Conservation (phyloP, 176 grass and related monocot species). For the Poa pratensis region DNA sequence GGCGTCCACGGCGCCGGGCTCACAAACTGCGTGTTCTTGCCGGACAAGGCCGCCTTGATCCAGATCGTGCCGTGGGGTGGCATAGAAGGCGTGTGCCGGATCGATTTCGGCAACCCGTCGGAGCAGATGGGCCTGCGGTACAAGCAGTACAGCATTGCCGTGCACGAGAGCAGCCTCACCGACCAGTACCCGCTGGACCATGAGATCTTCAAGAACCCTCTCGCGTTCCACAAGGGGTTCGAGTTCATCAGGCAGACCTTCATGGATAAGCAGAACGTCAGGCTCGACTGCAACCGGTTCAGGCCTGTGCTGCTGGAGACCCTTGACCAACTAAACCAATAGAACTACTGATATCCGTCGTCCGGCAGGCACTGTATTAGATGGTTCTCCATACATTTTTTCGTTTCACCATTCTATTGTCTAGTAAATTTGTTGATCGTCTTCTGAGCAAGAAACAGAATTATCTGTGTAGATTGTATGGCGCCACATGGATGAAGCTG, state of each 20-base stretch:
- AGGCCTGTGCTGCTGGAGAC: constrained; percentile 61
- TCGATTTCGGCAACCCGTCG: constrained; percentile 68
- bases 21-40: constrained; percentile 50
- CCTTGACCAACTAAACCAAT: constrained; percentile 79
- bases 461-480: constrained; percentile 31
- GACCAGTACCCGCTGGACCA: constrained; percentile 64
- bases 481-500: constrained; percentile 27
- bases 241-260: constrained; percentile 71
- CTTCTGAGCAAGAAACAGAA: constrained; percentile 34
- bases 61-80: constrained; percentile 91
- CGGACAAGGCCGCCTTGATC: constrained; percentile 63
- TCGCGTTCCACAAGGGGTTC: constrained; percentile 69
- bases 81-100: constrained; percentile 66
- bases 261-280: constrained; percentile 89
- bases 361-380: constrained; percentile 26
- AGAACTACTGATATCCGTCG: neutral
- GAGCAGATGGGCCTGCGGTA: constrained; percentile 67
- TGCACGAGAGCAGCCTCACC: constrained; percentile 74
- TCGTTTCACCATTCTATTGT: constrained; percentile 20
- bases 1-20: constrained; percentile 86
- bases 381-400: constrained; percentile 22
- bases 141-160: constrained; percentile 78
- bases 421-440: constrained; percentile 47
- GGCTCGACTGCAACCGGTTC: constrained; percentile 75
- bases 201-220: constrained; percentile 74